phyloP scores from a whole-genome alignment of 352 stramenopile genomes.

The Globisporangium cederbergense region DNA sequence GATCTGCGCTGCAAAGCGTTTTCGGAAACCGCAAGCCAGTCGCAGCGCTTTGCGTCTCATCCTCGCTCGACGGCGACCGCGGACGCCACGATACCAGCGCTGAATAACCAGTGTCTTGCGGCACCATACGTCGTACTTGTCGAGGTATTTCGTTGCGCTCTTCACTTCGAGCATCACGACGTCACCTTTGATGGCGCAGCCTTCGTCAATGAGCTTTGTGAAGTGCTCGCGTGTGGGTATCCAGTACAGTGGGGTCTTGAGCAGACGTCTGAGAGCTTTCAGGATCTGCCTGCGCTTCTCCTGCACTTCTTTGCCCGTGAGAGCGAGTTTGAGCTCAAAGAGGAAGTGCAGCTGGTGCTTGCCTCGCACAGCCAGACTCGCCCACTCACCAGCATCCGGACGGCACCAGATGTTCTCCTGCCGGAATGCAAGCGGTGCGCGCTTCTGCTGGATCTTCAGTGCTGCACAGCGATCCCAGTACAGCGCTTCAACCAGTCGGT shows the following conservation, averaged over 20 bases:
- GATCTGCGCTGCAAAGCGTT: conserved; percentile 30
- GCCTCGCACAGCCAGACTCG: conserved; percentile 52
- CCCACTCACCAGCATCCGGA: conserved; percentile 68
- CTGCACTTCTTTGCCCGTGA: conserved; percentile 51
- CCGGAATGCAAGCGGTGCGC: conserved; percentile 39
- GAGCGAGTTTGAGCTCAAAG: conserved; percentile 57
- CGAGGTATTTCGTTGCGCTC: conserved; percentile 44
- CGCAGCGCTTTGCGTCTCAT: conserved; percentile 29
- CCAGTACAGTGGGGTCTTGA: conserved; percentile 57
- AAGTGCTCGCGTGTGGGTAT: conserved; percentile 46
- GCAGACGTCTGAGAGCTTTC: conserved; percentile 42
- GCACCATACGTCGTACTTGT: conserved; percentile 72
- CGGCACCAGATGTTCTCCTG: conserved; percentile 66
- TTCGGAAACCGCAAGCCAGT: conserved; percentile 26
- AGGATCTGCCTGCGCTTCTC: conserved; percentile 46
- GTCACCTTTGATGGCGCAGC: conserved; percentile 54
- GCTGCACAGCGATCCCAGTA: conserved; percentile 84
- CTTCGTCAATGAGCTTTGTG: conserved; percentile 47
- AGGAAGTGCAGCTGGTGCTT: conserved; percentile 62
- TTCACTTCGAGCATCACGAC: conserved; percentile 72
- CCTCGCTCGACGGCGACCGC: conserved; percentile 28
- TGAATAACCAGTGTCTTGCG: conserved; percentile 39
- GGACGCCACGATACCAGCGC: conserved; percentile 53
- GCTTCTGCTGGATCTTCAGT: conserved; percentile 51
- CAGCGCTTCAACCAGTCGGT: conserved; percentile 55